These are phyloP conservation scores for Clitoria ternatea DNA, from an alignment of 306 rosid species.

Conservation along the genomic window DNA sequence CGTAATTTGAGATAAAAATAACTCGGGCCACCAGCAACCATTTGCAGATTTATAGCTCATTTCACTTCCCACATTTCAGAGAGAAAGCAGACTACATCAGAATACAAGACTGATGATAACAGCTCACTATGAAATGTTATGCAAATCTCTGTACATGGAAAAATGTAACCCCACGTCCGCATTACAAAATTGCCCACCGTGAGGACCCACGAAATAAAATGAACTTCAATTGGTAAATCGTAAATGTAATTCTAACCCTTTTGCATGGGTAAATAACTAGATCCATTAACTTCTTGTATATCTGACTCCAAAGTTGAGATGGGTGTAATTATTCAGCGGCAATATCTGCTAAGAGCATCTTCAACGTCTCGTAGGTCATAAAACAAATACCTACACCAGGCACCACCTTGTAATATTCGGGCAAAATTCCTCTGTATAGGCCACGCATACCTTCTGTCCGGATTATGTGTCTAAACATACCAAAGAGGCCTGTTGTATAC, in stretches of 20 bases:
- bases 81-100: background rate
- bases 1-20: background rate
- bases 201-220: conserved; percentile 41
- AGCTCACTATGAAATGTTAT: conserved; percentile 17
- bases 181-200: conserved; percentile 35
- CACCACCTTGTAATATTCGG: conserved; percentile 97
- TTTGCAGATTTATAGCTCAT: conserved; percentile 10
- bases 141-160: conserved; percentile 42
- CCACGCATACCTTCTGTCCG: conserved; percentile 80
- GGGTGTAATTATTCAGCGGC: conserved; percentile 30
- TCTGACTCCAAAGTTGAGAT: background rate
- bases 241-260: conserved; percentile 21
- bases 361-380: conserved; percentile 92
- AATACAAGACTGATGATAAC: background rate
- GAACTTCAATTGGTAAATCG: conserved; percentile 25
- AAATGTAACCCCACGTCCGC: conserved; percentile 40
- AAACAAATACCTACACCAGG: conserved; percentile 98
- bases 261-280: conserved; percentile 11
- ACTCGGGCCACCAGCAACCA: background rate
- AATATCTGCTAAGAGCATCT: conserved; percentile 63
- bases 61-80: background rate
- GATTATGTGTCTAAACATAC: conserved; percentile 68
- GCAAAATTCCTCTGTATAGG: conserved; percentile 91
- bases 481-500: conserved; percentile 70
- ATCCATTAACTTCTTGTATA: conserved; percentile 11